Conservation (phyloP, 2,329 filamentous ascomycete genomes). For the Paracoccidioides lutzii region DNA sequence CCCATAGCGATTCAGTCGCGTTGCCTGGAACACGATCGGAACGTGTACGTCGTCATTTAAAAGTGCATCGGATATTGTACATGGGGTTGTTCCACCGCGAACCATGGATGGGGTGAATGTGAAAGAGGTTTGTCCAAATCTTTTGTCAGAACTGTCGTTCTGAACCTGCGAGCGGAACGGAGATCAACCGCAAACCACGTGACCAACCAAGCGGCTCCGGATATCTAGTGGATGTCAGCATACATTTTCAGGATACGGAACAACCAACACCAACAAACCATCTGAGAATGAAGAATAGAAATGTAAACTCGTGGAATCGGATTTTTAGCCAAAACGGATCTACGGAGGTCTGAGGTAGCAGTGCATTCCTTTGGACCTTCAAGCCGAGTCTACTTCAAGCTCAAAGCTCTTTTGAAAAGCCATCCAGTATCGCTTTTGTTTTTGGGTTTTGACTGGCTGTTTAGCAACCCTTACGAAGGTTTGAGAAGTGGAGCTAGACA, state of each 20-base stretch:
- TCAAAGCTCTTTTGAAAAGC: neutral
- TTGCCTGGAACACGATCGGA: slow-evolving; percentile 1
- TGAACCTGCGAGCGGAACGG: too few species aligned
- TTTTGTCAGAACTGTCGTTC: too few species aligned
- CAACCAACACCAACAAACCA: neutral
- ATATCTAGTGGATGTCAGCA: too few species aligned
- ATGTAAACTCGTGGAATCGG: neutral
- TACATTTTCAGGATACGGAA: neutral
- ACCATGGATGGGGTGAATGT: too few species aligned
- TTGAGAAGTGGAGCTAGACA: neutral
- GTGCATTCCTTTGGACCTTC: neutral
- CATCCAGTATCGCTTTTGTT: neutral
- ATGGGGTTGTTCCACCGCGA: neutral
- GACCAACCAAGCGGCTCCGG: too few species aligned
- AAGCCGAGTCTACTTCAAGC: neutral
- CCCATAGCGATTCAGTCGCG: slow-evolving; percentile 18
- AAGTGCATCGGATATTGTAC: neutral
- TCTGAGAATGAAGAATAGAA: neutral
- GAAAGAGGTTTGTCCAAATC: too few species aligned
- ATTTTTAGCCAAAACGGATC: neutral
- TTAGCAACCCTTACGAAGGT: neutral
- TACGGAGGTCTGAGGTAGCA: neutral
- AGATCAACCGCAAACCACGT: too few species aligned
- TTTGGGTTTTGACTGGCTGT: neutral
- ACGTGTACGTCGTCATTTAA: slow-evolving; percentile 1